A percentile compares a stretch with the other conserved stretches of the same genome.
phyloP scores from a whole-genome alignment of 129 eudicot genomes.

The Flaveria trinervia region DNA sequence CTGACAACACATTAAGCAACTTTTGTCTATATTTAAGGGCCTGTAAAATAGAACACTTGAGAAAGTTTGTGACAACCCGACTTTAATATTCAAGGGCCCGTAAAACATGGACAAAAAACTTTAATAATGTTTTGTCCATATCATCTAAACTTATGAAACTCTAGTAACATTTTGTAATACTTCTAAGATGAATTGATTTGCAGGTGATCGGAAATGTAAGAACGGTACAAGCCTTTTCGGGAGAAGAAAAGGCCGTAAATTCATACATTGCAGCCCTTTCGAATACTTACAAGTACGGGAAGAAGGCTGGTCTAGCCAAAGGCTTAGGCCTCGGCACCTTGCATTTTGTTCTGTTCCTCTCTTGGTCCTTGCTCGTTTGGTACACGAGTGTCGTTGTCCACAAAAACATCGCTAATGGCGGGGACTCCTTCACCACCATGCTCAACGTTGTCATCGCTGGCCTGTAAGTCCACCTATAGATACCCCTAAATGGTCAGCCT shows the following conservation, averaged over 20 bases:
- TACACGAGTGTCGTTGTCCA: conserved; percentile 93
- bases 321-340: conserved; percentile 92
- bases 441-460: conserved; percentile 99
- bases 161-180: no score
- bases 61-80: no score
- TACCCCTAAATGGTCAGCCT: neutral
- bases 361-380: conserved; percentile 99
- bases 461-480: conserved; percentile 62
- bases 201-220: conserved; percentile 95
- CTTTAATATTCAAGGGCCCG: no score
- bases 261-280: conserved; percentile 62
- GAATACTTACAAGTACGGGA: conserved; percentile 79
- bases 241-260: conserved; percentile 91
- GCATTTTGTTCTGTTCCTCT: conserved; percentile 86
- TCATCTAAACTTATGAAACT: no score
- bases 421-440: conserved; percentile 98
- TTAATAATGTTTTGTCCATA: no score
- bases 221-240: conserved; percentile 97
- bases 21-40: no score
- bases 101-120: no score
- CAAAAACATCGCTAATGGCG: conserved; percentile 89
- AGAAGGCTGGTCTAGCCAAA: conserved; percentile 90
- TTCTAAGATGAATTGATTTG: neutral
- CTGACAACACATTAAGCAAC: no score
- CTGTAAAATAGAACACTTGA: no score